A percentile compares a stretch with the other conserved stretches of the same genome.
phyloP scores from a whole-genome alignment of 129 eudicot genomes.

The Flaveria ramosissima region DNA sequence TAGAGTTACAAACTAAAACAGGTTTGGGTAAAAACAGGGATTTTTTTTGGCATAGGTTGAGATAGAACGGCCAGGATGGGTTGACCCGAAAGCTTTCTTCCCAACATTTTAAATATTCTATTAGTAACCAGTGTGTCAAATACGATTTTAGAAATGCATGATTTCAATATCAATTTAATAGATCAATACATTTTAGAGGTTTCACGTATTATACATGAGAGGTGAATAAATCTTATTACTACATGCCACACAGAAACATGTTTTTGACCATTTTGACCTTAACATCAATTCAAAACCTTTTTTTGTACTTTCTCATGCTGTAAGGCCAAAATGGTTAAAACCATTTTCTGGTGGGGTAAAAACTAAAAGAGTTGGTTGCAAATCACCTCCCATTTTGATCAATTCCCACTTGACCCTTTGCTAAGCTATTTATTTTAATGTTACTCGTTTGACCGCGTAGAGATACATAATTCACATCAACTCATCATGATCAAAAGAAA shows the following conservation, averaged over 20 bases:
- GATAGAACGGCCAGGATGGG: not conserved
- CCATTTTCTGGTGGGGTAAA: not conserved
- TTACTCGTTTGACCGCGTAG: not conserved
- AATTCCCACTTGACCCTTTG: conserved; percentile 1
- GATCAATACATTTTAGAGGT: not conserved
- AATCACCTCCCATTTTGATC: not conserved
- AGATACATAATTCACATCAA: not conserved
- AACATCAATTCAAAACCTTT: not conserved
- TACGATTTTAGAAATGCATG: conserved; percentile 1
- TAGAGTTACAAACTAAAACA: not conserved
- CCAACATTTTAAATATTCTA: not conserved
- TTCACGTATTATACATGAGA: not conserved
- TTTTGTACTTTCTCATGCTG: not conserved
- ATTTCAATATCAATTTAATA: not conserved
- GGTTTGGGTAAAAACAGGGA: not conserved
- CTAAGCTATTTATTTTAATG: not conserved
- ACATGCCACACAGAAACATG: not conserved
- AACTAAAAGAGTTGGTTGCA: not conserved
- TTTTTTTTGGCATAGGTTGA: not conserved
- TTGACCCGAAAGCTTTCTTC: not conserved
- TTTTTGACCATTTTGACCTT: not conserved
- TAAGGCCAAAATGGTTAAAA: not conserved
- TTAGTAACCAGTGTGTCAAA: not conserved
- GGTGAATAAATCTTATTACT: not conserved
- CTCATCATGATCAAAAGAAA: conserved; percentile 10